Base-by-base conservation (phyloP, 306 rosid species). In the Cucurbita moschata region DNA sequence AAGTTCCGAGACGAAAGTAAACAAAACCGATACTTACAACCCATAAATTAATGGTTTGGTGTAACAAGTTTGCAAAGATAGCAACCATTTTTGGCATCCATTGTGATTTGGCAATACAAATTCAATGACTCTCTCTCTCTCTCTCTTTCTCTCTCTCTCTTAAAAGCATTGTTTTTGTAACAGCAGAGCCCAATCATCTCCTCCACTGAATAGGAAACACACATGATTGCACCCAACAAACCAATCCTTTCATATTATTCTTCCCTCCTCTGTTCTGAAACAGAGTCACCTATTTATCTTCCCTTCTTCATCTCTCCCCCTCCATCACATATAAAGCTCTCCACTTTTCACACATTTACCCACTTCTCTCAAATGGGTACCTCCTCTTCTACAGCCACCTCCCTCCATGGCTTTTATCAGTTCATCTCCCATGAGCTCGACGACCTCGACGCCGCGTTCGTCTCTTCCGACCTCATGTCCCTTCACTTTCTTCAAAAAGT, bases 331-430 rank as follows among this genome's bases (percentile, higher is more conserved):
- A 62, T 62, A 37, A 62, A 62, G 12, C 47, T 37, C 47, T 39
- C 2, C 4, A 3, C 10, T 40, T 66, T 21, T 5, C 50, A 60
- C 12, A 15, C 4, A 8, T 8, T 8, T 43, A 43, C 10, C 42
- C 69, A 5, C 19, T 67, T 5, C 30, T 46, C 54, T 21, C n/a
- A 8, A 12, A 70, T 70, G 74, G 57, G 43, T 53, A 78, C 63
- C 39, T 56, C 87, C 62, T 82, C 91, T 78, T 80, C 84, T 90
- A 82, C 81, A 54, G 83, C 86, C 81, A 80, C 88, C 58, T 88
- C 96, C 23, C 89, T 88, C n/a, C 82, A 77, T 91, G 97, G 88
- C 47, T 91, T 91, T 85, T 91, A 86, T 86, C 86, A 83, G 80
- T 85, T 86, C 40, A 85, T 91, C 7, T 80, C 77, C 5, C 89